Evolutionary conservation across 495 filamentous ascomycete genomes (phyloP).

Genomic region (Elaphomyces granulatus): DNA sequence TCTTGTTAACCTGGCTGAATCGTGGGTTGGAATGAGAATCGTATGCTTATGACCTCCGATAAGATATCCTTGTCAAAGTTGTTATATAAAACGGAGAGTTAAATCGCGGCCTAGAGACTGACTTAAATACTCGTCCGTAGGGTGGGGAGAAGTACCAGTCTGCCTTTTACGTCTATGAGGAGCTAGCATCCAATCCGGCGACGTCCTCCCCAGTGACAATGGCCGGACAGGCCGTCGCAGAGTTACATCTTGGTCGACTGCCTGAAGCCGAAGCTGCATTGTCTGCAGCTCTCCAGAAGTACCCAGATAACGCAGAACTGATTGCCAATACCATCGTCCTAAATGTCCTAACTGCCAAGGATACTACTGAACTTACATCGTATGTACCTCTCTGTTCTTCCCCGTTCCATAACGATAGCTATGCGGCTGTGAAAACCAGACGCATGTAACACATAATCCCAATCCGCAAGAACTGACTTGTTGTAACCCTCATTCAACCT

Average conservation of each 20-base stretch:
- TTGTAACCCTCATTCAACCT: too few relatives aligned
- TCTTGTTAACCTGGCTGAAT: conserved; percentile 86
- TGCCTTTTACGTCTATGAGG: conserved; percentile 96
- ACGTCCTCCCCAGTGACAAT: conserved; percentile 48
- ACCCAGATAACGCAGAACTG: conserved; percentile 52
- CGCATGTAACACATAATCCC: too few relatives aligned
- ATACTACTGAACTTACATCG: conserved; percentile 42
- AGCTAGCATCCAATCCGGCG: conserved; percentile 75
- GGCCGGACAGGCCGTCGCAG: conserved; percentile 77
- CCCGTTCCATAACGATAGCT: neutral
- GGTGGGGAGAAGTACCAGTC: conserved; percentile 95
- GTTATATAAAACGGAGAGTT: neutral
- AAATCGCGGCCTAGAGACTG: conserved; percentile 1
- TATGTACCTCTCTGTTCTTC: conserved; percentile 22
- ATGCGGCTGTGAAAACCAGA: too few relatives aligned
- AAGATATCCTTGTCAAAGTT: too few relatives aligned
- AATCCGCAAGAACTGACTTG: too few relatives aligned
- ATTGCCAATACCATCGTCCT: conserved; percentile 74
- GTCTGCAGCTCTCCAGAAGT: conserved; percentile 60
- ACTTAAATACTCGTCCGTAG: conserved; percentile 22
- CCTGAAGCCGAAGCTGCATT: conserved; percentile 84
- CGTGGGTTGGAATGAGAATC: conserved; percentile 81
- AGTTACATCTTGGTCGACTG: conserved; percentile 77
- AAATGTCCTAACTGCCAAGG: conserved; percentile 58
- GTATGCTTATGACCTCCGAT: conserved; percentile 38